phyloP scores from a whole-genome alignment of 2,329 filamentous ascomycete genomes.

The Cladosporium sp. region DNA sequence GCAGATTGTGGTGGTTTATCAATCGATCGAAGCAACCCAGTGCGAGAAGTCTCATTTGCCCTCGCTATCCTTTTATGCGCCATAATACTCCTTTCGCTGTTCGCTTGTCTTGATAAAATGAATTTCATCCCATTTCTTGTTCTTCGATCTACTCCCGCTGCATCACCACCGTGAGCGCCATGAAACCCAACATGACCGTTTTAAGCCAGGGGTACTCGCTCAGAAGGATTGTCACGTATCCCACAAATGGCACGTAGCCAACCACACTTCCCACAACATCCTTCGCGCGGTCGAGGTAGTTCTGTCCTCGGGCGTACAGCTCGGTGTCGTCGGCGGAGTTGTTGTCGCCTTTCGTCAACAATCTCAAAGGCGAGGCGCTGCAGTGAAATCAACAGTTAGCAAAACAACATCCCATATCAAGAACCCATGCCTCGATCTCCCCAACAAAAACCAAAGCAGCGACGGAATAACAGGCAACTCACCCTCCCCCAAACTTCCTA shows the following conservation, averaged over 20 bases:
- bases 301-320: conserved; percentile 79
- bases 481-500: conserved; percentile 61
- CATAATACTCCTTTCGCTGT: too few relatives aligned
- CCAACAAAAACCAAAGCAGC: too few relatives aligned
- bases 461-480: too few relatives aligned
- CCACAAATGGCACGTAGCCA: conserved; percentile 89
- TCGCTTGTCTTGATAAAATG: too few relatives aligned
- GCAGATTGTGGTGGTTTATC: too few relatives aligned
- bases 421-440: too few relatives aligned
- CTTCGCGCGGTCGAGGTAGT: conserved; percentile 70
- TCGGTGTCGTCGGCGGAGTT: conserved; percentile 92
- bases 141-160: conserved; percentile 66
- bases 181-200: conserved; percentile 87
- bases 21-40: too few relatives aligned
- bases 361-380: conserved; percentile 51
- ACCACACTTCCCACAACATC: conserved; percentile 93
- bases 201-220: conserved; percentile 97
- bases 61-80: too few relatives aligned
- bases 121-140: too few relatives aligned
- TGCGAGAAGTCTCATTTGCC: too few relatives aligned
- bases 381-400: neutral
- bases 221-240: conserved; percentile 93
- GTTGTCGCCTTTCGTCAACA: conserved; percentile 97
- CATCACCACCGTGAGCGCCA: conserved; percentile 89
- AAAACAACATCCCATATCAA: neutral